These are phyloP conservation scores for Adiantum capillusveneris DNA, from an alignment of 75 land plant species.

Conservation along the genomic window DNA sequence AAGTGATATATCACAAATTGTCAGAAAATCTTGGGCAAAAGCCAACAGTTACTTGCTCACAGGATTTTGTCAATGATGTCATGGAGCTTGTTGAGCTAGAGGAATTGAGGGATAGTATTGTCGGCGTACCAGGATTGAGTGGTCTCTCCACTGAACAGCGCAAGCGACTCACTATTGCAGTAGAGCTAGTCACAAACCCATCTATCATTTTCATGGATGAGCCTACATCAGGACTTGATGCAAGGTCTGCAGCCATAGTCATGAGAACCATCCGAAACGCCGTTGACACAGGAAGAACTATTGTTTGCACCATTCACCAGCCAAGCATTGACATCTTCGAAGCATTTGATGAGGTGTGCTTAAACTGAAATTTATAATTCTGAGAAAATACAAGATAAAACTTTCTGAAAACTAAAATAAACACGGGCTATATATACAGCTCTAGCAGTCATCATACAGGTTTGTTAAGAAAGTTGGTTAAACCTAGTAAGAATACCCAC, in stretches of 20 bases:
- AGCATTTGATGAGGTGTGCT: slow-evolving; percentile 18
- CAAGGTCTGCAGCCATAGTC: slow-evolving; percentile 23
- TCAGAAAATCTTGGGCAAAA: no score
- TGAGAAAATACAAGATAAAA: no score
- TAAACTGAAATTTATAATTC: no score
- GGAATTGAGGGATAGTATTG: slow-evolving; percentile 11
- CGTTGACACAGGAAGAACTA: slow-evolving; percentile 18
- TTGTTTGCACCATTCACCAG: slow-evolving; percentile 32
- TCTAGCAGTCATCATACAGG: no score
- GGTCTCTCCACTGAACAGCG: slow-evolving; percentile 23
- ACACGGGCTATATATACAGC: no score
- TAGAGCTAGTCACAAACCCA: slow-evolving; percentile 13
- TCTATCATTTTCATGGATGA: slow-evolving; percentile 27
- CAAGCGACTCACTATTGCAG: slow-evolving; percentile 17
- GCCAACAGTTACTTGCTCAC: no score
- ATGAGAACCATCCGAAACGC: slow-evolving; percentile 17
- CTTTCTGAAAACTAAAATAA: no score
- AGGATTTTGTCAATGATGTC: background rate
- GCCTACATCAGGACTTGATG: slow-evolving; percentile 27
- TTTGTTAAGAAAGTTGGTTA: no score
- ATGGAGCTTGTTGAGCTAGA: slow-evolving; percentile 19
- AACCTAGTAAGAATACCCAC: no score
- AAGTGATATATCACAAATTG: no score
- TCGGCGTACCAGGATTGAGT: slow-evolving; percentile 13
- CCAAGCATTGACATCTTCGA: slow-evolving; percentile 27